Percentiles rank a stretch among this genome's conserved stretches.
Evolutionary conservation across 2,329 filamentous ascomycete species (phyloP).

Genomic region (Chaetomiaceae sp.): DNA sequence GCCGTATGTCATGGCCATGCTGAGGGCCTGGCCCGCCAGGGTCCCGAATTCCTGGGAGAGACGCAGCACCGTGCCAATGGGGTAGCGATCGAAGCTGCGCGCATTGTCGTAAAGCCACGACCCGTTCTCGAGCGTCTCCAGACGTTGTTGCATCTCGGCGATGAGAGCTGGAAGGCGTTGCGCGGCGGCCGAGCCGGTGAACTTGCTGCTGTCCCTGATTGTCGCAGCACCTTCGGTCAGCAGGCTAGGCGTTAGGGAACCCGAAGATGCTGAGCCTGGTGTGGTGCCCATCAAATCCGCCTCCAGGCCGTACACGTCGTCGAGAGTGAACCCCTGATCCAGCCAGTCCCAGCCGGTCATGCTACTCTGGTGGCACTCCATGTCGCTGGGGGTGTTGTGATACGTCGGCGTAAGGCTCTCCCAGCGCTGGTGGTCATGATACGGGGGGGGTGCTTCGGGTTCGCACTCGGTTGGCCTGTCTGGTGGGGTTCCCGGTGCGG

Average conservation of each 20-base stretch:
- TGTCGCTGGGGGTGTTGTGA: not conserved
- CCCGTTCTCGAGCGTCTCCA: not conserved
- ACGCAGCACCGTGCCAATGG: not conserved
- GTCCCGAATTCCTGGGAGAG: not conserved
- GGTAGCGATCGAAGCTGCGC: not conserved
- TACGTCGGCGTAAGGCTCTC: not conserved
- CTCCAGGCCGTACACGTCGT: not conserved
- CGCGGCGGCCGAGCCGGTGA: not conserved
- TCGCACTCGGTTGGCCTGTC: not conserved
- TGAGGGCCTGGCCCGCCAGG: not conserved
- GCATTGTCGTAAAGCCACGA: not conserved
- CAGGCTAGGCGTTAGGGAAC: not conserved
- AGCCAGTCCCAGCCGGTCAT: not conserved
- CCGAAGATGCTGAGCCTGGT: too few relatives aligned
- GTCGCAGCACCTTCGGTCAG: not conserved
- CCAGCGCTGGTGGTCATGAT: not conserved
- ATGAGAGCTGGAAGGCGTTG: not conserved
- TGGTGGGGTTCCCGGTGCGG: not conserved
- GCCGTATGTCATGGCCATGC: too few relatives aligned
- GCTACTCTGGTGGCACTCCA: too few relatives aligned
- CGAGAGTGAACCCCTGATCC: not conserved
- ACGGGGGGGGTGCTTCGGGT: not conserved
- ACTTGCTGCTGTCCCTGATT: not conserved
- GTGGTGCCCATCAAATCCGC: not conserved
- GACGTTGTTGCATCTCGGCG: not conserved